Evolutionary conservation across 352 stramenopile species (phyloP).

Genomic region (Phytophthora chlamydospora): DNA sequence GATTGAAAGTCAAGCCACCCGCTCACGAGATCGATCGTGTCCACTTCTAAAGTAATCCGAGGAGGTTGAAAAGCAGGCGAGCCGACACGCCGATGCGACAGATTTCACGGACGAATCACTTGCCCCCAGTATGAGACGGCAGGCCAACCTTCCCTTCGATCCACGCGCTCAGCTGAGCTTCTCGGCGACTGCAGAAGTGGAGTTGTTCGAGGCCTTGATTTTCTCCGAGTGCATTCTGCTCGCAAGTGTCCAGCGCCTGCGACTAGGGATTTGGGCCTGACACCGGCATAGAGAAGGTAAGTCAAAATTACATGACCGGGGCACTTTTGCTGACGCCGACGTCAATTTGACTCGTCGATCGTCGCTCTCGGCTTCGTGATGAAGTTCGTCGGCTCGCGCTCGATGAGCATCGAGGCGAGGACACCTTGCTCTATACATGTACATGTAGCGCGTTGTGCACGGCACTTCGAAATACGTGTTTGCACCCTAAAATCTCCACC

Average conservation of each 20-base stretch:
- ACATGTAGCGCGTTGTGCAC: too few relatives aligned
- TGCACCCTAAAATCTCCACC: neutral
- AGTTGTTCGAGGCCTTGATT: conserved; percentile 15
- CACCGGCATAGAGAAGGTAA: conserved; percentile 8
- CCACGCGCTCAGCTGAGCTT: conserved; percentile 10
- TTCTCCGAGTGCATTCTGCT: conserved; percentile 32
- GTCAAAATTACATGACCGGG: neutral
- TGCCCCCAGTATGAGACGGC: conserved; percentile 14
- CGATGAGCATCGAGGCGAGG: too few relatives aligned
- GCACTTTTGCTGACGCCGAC: neutral
- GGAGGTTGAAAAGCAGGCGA: neutral
- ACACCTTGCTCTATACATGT: too few relatives aligned
- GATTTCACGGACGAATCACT: neutral
- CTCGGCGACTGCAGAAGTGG: neutral
- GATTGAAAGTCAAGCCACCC: conserved; percentile 4
- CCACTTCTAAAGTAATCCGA: conserved; percentile 9
- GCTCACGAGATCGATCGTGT: conserved; percentile 15
- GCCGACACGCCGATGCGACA: conserved; percentile 8
- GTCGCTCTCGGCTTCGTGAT: too few relatives aligned
- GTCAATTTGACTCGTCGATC: neutral
- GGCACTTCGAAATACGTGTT: too few relatives aligned
- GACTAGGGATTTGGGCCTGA: neutral
- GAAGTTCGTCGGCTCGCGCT: too few relatives aligned
- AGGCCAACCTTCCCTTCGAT: neutral
- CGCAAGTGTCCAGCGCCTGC: conserved; percentile 7